phyloP scores from a whole-genome alignment of 129 eudicot species.

The Flaveria sonorensis region DNA sequence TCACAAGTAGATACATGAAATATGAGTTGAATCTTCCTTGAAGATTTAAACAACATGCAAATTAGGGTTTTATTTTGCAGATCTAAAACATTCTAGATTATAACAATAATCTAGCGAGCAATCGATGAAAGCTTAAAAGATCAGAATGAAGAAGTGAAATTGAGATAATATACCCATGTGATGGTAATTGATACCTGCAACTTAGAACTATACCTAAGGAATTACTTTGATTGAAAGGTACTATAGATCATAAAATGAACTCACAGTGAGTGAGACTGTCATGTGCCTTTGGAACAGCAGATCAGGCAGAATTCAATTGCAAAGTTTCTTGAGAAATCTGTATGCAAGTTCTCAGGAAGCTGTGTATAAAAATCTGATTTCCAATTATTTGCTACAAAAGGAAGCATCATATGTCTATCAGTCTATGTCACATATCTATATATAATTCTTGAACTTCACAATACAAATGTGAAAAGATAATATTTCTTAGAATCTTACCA shows the following conservation, averaged over 20 bases:
- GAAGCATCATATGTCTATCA: slow-evolving; percentile 15
- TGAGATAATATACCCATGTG: slow-evolving; percentile 16
- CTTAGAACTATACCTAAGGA: neutral
- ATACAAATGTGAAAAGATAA: slow-evolving; percentile 29
- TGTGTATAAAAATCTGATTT: slow-evolving; percentile 16
- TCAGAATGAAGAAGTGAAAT: slow-evolving; percentile 20
- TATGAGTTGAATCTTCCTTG: slow-evolving; percentile 17
- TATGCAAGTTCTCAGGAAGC: slow-evolving; percentile 38
- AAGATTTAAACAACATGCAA: neutral
- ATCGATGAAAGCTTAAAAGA: slow-evolving; percentile 28
- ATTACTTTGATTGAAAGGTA: slow-evolving; percentile 31
- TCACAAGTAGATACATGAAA: neutral
- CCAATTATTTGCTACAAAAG: slow-evolving; percentile 33
- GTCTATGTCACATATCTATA: slow-evolving; percentile 6
- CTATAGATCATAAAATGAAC: slow-evolving; percentile 29
- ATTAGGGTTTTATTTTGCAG: slow-evolving; percentile 39
- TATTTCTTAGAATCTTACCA: slow-evolving; percentile 53
- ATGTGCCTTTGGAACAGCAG: slow-evolving; percentile 39
- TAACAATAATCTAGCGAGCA: neutral
- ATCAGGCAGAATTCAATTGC: slow-evolving; percentile 35
- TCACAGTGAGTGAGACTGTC: slow-evolving; percentile 37
- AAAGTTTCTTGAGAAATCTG: slow-evolving; percentile 31
- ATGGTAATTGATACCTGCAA: slow-evolving; percentile 24
- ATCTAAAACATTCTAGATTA: slow-evolving; percentile 26
- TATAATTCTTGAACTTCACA: slow-evolving; percentile 15